Evolutionary conservation across 164 flowering plant genomes (phyloP).

Genomic region (Euptelea pleiosperma): DNA sequence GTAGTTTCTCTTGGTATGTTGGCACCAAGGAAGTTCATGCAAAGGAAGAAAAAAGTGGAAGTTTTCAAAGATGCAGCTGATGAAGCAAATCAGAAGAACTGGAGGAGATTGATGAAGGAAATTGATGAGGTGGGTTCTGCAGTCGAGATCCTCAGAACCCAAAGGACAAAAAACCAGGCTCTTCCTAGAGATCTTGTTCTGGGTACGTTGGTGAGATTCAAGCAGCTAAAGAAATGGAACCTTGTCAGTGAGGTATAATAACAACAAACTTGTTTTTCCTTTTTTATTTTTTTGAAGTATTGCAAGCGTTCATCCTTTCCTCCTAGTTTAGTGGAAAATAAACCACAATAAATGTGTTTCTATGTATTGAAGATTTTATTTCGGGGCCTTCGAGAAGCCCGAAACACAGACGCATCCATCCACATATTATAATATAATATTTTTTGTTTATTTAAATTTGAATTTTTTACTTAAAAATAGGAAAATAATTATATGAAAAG

Average conservation of each 20-base stretch:
- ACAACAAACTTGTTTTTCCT: not conserved
- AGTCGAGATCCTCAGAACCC: slow-evolving; percentile 50
- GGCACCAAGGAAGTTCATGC: slow-evolving; percentile 88
- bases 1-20: slow-evolving; percentile 77
- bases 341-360: not conserved
- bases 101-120: slow-evolving; percentile 87
- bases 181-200: slow-evolving; percentile 74
- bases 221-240: slow-evolving; percentile 94
- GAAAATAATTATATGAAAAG: no score
- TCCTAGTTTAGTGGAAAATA: not conserved
- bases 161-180: slow-evolving; percentile 38
- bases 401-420: no score
- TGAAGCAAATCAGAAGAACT: slow-evolving; percentile 76
- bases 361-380: not conserved
- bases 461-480: no score
- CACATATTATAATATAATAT: no score
- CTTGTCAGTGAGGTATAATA: slow-evolving; percentile 75
- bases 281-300: no score
- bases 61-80: slow-evolving; percentile 79
- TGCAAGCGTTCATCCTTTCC: no score
- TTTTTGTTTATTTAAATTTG: no score
- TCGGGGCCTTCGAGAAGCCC: not conserved
- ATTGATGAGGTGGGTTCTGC: slow-evolving; percentile 86
- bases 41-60: slow-evolving; percentile 67
- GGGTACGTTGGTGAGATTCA: slow-evolving; percentile 84